Percentiles rank a stretch among this genome's conserved stretches.
These are phyloP conservation scores for Septoria linicola DNA, from an alignment of 2,329 filamentous ascomycete species.

Conservation along the genomic window DNA sequence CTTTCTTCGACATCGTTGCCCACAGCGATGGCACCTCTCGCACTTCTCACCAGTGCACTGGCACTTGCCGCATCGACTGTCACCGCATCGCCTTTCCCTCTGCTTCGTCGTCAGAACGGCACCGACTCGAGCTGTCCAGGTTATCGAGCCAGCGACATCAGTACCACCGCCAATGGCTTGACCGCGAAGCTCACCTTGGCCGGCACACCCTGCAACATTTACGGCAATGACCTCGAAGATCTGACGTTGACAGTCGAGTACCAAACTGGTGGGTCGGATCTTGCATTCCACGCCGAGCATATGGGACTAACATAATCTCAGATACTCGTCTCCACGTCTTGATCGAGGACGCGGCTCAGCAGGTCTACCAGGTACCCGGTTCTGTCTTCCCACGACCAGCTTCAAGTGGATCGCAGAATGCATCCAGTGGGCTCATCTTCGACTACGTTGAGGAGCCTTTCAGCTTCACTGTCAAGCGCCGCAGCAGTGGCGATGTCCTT, in stretches of 20 bases:
- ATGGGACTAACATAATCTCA: slow-evolving; percentile 20
- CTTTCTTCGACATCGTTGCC: not conserved
- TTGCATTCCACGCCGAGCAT: slow-evolving; percentile 1
- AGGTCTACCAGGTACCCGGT: slow-evolving; percentile 73
- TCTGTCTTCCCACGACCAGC: slow-evolving; percentile 63
- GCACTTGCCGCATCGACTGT: slow-evolving; percentile 19
- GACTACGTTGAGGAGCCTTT: slow-evolving; percentile 59
- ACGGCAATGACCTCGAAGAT: slow-evolving; percentile 57
- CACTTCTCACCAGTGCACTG: slow-evolving; percentile 19
- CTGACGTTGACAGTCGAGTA: slow-evolving; percentile 62
- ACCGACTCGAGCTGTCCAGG: slow-evolving; percentile 56
- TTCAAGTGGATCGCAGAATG: slow-evolving; percentile 32
- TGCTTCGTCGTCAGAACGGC: slow-evolving; percentile 24
- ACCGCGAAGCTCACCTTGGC: slow-evolving; percentile 70
- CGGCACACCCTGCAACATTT: slow-evolving; percentile 62
- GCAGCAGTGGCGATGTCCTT: slow-evolving; percentile 57
- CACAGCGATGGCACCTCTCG: slow-evolving; percentile 21
- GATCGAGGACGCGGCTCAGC: slow-evolving; percentile 67
- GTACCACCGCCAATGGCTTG: slow-evolving; percentile 54
- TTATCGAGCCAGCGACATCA: slow-evolving; percentile 64
- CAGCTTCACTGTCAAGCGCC: slow-evolving; percentile 64
- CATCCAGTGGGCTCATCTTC: slow-evolving; percentile 53
- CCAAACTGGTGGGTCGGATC: slow-evolving; percentile 52
- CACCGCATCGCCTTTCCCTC: slow-evolving; percentile 23
- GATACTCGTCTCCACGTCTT: slow-evolving; percentile 66